phyloP scores from a whole-genome alignment of 805 yeast genomes.

The Yarrowia sp. region DNA sequence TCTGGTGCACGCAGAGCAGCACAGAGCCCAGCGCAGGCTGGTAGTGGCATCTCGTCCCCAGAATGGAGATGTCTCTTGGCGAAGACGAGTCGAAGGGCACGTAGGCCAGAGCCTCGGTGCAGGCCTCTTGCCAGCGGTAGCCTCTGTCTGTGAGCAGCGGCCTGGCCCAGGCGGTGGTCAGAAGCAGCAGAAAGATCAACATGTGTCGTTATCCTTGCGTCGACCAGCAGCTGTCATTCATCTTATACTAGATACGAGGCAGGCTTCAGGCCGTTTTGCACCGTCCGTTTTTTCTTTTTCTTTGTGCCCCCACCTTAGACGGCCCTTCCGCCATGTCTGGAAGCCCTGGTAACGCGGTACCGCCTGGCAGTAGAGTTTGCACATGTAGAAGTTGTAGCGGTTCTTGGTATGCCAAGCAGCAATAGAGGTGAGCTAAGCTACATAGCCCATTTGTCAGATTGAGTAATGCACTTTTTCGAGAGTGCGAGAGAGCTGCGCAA shows the following conservation, averaged over 20 bases:
- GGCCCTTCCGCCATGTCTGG: constrained; percentile 9
- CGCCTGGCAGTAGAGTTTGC: background rate
- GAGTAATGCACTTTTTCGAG: background rate
- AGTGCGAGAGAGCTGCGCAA: background rate
- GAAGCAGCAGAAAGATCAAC: background rate
- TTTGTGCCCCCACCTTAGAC: background rate
- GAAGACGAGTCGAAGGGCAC: background rate
- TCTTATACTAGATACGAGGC: background rate
- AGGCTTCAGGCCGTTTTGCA: background rate
- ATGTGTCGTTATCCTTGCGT: background rate
- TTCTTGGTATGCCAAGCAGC: constrained; percentile 10
- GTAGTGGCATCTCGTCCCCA: constrained; percentile 3
- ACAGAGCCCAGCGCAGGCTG: constrained; percentile 10
- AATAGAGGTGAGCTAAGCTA: background rate
- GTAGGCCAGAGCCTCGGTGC: constrained; percentile 16
- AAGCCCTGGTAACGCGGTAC: background rate
- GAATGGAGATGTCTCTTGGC: background rate
- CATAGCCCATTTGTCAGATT: background rate
- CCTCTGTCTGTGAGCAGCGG: constrained; percentile 10
- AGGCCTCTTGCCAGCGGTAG: constrained; percentile 18
- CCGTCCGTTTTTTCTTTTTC: background rate
- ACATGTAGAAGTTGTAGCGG: background rate
- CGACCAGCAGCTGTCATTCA: background rate
- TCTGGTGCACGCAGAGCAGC: background rate
- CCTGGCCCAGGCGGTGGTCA: background rate